Conservation (phyloP, 306 rosid genomes). For the Aeschynomene evenia region DNA sequence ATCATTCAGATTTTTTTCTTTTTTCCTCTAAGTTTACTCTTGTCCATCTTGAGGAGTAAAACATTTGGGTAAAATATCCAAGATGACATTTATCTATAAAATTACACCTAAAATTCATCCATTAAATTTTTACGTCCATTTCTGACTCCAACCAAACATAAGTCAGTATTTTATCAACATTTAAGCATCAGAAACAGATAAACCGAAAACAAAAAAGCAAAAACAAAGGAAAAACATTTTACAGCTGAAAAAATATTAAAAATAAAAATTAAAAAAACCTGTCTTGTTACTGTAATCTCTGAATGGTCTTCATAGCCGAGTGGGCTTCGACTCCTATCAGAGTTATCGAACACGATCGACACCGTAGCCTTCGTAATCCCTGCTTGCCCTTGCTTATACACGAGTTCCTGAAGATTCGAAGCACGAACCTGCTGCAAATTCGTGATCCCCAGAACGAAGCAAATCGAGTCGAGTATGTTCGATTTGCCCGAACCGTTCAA, state of each 20-base stretch:
- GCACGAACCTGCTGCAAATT: constrained; percentile 94
- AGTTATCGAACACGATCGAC: constrained; percentile 77
- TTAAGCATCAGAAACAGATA: not conserved
- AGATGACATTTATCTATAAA: no score
- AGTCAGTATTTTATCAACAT: no score
- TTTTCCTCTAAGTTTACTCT: no score
- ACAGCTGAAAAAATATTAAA: not conserved
- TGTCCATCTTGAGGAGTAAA: no score
- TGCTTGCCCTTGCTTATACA: constrained; percentile 96
- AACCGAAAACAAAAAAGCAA: not conserved
- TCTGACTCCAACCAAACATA: no score
- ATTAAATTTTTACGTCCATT: no score
- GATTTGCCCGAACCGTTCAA: constrained; percentile 96
- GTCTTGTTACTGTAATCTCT: constrained; percentile 89
- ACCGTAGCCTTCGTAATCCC: constrained; percentile 98
- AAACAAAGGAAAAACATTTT: no score
- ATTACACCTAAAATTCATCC: no score
- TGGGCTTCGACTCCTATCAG: constrained; percentile 70
- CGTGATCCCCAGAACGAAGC: constrained; percentile 89
- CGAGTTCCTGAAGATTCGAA: constrained; percentile 93
- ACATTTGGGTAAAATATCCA: no score
- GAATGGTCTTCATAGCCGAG: constrained; percentile 78
- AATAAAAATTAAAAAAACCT: constrained; percentile 50
- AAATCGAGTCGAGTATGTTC: constrained; percentile 88
- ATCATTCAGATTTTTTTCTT: no score